Evolutionary conservation across 495 filamentous ascomycete species (phyloP), one percentile per base, ranked within the genome.

Genomic region (Podospora comata): DNA sequence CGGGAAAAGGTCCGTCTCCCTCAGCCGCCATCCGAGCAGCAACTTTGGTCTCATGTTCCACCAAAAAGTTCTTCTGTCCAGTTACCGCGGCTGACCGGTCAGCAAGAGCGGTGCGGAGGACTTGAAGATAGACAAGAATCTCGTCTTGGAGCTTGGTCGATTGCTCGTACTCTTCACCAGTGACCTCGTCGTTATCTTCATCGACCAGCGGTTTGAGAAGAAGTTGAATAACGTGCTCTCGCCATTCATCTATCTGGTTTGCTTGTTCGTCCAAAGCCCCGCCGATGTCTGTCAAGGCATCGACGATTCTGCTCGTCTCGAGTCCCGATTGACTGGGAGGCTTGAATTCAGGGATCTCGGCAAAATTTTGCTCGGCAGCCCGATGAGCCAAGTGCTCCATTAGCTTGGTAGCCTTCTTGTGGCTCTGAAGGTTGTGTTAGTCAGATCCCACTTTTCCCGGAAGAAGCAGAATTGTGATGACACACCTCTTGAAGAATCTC

Each of bases 161-260:
- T 18, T 89, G 85, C 68, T 93, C 91, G 69, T 95, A 96, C 75
- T 97, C 94, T 26, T 97, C 87, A 44, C 95, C 94, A 54, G 93
- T 91, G 1, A 88, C 84, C 48, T 95, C 91, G 7, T 83, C 80
- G 16, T 87, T 84, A 62, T 96, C 92, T 71, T 93, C 86, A 71
- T 97, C 95, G 26, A 99, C 90, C 6, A 99, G 82, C 0, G 91
- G 86, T 58, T 88, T 82, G 1, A 88, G 78, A 2, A 97, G 83
- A 20, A 94, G 83, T 61, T 90, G 80, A 39, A 91, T 83, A 68
- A 93, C 86, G 26, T 85, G 80, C 28, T 89, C 83, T 32, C 93
- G 84, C 91, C 91, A 97, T 66, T 90, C 80, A 18, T 89, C 84
- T 28, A 97, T 83, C 61, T 87, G 79, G 34, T 84, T 77, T 0